Conservation (phyloP, 2,329 filamentous ascomycete genomes). For the Ophiostoma sp. region DNA sequence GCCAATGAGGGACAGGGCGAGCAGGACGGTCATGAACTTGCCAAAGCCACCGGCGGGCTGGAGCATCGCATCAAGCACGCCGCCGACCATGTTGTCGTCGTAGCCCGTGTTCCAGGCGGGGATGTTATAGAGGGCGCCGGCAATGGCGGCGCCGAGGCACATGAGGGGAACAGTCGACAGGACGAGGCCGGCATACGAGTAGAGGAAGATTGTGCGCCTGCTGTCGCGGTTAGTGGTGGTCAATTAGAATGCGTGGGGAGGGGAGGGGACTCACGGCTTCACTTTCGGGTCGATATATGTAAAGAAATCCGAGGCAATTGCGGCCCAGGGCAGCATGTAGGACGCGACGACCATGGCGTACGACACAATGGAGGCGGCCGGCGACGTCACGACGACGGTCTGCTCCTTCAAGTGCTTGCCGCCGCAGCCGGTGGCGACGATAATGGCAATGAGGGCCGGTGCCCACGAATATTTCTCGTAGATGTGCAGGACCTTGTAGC, state of each 20-base stretch:
- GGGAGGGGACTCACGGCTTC: background rate
- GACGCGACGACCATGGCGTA: conserved; percentile 63
- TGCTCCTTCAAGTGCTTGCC: conserved; percentile 26
- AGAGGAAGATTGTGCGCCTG: conserved; percentile 47
- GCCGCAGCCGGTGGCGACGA: conserved; percentile 29
- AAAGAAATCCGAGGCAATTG: conserved; percentile 59
- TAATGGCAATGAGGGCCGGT: conserved; percentile 29
- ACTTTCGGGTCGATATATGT: conserved; percentile 57
- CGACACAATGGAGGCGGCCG: conserved; percentile 41
- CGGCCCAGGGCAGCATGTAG: conserved; percentile 64
- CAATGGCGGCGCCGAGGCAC: conserved; percentile 65
- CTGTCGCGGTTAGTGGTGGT: background rate
- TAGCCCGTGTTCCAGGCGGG: conserved; percentile 56
- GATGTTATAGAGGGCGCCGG: conserved; percentile 56
- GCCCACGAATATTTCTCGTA: conserved; percentile 32
- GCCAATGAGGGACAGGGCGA: conserved; percentile 58
- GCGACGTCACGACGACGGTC: conserved; percentile 37
- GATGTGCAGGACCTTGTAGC: conserved; percentile 30
- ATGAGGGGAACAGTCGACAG: conserved; percentile 60
- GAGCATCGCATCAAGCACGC: conserved; percentile 61
- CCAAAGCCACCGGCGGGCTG: conserved; percentile 59
- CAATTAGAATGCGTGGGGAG: background rate
- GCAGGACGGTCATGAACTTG: conserved; percentile 60
- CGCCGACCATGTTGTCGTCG: conserved; percentile 54
- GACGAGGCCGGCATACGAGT: conserved; percentile 57